These are phyloP conservation scores for Xylaria nigripes DNA, from an alignment of 495 filamentous ascomycete species.

Conservation along the genomic window DNA sequence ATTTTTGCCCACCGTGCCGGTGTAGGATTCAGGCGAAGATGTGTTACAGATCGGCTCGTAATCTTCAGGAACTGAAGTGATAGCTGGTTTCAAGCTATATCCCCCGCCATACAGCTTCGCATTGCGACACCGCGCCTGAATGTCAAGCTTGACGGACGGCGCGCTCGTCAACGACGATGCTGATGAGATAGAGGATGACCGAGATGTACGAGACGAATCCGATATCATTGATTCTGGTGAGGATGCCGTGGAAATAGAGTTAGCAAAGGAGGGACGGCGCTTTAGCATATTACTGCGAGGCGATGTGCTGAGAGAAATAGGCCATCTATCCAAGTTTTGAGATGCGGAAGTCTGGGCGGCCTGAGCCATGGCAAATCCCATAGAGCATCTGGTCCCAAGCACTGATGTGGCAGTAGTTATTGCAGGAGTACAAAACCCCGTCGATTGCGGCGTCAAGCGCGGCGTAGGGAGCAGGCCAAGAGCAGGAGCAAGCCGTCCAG, in stretches of 20 bases:
- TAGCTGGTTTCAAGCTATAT: constrained; percentile 35
- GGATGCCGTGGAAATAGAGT: constrained; percentile 66
- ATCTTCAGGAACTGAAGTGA: constrained; percentile 46
- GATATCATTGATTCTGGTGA: constrained; percentile 90
- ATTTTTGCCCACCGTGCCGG: constrained; percentile 45
- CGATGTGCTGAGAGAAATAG: constrained; percentile 45
- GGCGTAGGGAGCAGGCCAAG: constrained; percentile 69
- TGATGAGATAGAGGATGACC: constrained; percentile 67
- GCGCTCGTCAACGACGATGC: constrained; percentile 58
- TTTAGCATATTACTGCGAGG: constrained; percentile 50
- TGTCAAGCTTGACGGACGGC: constrained; percentile 62
- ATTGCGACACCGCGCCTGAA: constrained; percentile 75
- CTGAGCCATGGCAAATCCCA: constrained; percentile 73
- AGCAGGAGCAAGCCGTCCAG: constrained; percentile 40
- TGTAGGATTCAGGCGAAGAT: constrained; percentile 55
- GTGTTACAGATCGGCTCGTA: constrained; percentile 48
- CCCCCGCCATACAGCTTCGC: constrained; percentile 55
- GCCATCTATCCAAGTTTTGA: constrained; percentile 50
- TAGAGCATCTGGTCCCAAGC: constrained; percentile 47
- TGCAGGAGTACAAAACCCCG: constrained; percentile 78
- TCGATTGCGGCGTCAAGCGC: constrained; percentile 68
- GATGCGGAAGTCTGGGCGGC: constrained; percentile 56
- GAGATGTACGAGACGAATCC: constrained; percentile 65
- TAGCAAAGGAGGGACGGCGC: constrained; percentile 69
- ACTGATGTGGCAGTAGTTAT: constrained; percentile 61